Conservation (phyloP, 441 rosid genomes). For the Croton laevigatus region DNA sequence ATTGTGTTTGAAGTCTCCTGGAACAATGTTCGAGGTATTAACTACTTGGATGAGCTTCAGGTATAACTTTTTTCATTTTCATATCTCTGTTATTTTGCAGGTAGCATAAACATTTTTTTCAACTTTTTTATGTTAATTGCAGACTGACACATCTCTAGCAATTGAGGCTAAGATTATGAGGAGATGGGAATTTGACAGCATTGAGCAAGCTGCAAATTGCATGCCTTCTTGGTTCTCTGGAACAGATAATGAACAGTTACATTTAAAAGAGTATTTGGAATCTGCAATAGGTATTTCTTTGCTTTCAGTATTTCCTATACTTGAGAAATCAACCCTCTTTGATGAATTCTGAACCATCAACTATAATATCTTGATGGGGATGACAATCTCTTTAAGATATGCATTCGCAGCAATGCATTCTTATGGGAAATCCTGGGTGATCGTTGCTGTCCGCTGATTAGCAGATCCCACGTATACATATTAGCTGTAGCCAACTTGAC, state of each 20-base stretch:
- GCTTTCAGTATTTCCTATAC: constrained; percentile 8
- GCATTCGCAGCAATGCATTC: neutral
- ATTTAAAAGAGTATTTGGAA: constrained; percentile 53
- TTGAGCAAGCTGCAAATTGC: constrained; percentile 61
- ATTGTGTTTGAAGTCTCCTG: constrained; percentile 88
- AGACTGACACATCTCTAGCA: constrained; percentile 91
- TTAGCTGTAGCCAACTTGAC: neutral
- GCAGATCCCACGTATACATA: neutral
- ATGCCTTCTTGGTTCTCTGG: constrained; percentile 84
- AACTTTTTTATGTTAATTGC: constrained; percentile 30
- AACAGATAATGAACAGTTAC: constrained; percentile 44
- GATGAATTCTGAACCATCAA: neutral
- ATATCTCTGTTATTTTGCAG: neutral
- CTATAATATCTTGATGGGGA: neutral
- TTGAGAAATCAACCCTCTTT: neutral
- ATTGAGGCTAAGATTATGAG: constrained; percentile 82
- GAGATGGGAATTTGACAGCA: constrained; percentile 98
- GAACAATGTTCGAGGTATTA: constrained; percentile 81
- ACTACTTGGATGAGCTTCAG: constrained; percentile 93
- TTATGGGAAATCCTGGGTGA: neutral
- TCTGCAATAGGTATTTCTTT: constrained; percentile 51
- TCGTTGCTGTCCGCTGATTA: neutral
- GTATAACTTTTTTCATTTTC: constrained; percentile 38
- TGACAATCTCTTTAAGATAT: neutral
- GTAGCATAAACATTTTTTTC: constrained; percentile 15